Evolutionary conservation across 208 protist species (phyloP).

Genomic region (Wallacemonas rigidus): DNA sequence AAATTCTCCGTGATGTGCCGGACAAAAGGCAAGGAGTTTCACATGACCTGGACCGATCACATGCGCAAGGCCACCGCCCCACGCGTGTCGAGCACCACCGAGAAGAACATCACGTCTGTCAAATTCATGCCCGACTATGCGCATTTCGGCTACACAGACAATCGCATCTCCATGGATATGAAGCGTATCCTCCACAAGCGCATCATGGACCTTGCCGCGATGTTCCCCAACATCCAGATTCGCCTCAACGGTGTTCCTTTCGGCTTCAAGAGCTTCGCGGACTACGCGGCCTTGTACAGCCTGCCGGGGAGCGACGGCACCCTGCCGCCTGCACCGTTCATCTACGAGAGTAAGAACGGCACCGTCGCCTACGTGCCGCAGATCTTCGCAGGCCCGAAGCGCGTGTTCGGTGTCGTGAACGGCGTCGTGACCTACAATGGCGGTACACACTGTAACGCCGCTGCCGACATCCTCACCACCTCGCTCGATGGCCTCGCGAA

Average conservation of each 20-base stretch:
- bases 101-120: constrained; percentile 80
- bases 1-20: constrained; percentile 95
- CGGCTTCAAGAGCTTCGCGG: constrained; percentile 93
- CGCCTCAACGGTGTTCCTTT: constrained; percentile 96
- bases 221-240: constrained; percentile 92
- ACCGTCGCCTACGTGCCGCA: constrained; percentile 90
- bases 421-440: constrained; percentile 98
- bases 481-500: constrained; percentile 60
- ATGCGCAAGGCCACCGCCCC: constrained; percentile 95
- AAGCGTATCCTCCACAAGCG: constrained; percentile 89
- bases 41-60: constrained; percentile 97
- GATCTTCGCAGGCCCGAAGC: constrained; percentile 78
- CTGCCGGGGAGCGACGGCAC: constrained; percentile 35
- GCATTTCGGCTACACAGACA: constrained; percentile 74
- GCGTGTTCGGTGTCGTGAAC: constrained; percentile 99
- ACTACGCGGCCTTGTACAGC: constrained; percentile 95
- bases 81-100: constrained; percentile 79
- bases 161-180: constrained; percentile 83
- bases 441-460: constrained; percentile 98
- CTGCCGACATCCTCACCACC: constrained; percentile 88
- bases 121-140: constrained; percentile 91
- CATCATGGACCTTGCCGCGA: constrained; percentile 93
- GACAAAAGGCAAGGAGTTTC: constrained; percentile 87
- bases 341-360: constrained; percentile 72
- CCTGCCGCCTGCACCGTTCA: constrained; percentile 70